Conservation (phyloP, 306 rosid genomes). For the Cucumis hystrix region DNA sequence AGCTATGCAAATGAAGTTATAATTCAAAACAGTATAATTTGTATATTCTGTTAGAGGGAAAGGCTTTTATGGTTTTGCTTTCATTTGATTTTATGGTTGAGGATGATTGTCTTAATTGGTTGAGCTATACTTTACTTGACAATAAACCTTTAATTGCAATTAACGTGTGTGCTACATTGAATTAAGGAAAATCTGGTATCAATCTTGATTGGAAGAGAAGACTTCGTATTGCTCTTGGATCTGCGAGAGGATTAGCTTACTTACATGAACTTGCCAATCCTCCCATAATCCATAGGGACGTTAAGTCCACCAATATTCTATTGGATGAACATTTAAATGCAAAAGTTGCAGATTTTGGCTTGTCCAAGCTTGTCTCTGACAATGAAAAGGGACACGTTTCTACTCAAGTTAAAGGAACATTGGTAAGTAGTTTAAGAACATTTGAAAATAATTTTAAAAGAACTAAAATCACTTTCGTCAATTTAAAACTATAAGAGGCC, state of each 20-base stretch:
- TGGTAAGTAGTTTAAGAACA: conserved; percentile 33
- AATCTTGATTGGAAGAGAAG: conserved; percentile 94
- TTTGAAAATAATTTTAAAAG: too few relatives aligned
- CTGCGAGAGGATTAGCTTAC: conserved; percentile 92
- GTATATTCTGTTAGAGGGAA: background rate
- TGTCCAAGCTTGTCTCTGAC: conserved; percentile 73
- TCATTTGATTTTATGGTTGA: background rate
- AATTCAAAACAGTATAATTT: background rate
- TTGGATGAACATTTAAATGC: conserved; percentile 73
- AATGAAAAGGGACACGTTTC: conserved; percentile 75
- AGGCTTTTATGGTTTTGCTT: background rate
- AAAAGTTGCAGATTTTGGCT: conserved; percentile 95
- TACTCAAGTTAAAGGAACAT: conserved; percentile 90
- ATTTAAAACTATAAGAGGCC: too few relatives aligned
- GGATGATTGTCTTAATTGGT: background rate
- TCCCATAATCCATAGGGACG: conserved; percentile 90
- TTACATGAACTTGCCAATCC: conserved; percentile 94
- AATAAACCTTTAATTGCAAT: background rate
- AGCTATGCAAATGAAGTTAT: background rate
- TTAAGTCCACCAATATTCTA: conserved; percentile 70
- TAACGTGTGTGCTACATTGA: background rate
- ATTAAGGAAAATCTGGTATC: conserved; percentile 57
- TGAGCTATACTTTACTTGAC: background rate
- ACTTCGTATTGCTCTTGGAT: conserved; percentile 83
- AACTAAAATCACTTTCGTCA: too few relatives aligned